Percentiles rank a stretch among this genome's conserved stretches.
phyloP scores from a whole-genome alignment of 371 early-diverging fungal genomes.

The Mycotypha africana region DNA sequence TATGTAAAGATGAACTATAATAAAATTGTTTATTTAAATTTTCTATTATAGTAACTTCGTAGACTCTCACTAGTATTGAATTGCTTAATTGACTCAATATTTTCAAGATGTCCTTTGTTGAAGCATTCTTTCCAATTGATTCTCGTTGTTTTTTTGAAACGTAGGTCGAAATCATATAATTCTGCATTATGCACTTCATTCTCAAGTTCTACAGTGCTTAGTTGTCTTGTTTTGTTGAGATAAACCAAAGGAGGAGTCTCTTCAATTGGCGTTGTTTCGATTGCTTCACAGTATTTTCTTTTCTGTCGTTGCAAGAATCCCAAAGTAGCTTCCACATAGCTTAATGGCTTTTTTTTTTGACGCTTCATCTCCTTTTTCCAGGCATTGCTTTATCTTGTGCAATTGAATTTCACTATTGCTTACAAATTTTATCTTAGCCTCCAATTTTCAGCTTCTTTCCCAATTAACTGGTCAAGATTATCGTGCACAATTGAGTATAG shows the following conservation, averaged over 20 bases:
- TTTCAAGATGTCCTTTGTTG: constrained; percentile 8
- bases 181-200: constrained; percentile 7
- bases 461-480: constrained; percentile 11
- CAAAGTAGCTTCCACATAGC: constrained; percentile 12
- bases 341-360: constrained; percentile 11
- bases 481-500: constrained; percentile 10
- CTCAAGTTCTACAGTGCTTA: constrained; percentile 4
- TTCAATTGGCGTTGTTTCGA: constrained; percentile 10
- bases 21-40: constrained; percentile 11
- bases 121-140: constrained; percentile 11
- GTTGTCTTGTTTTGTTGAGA: constrained; percentile 3
- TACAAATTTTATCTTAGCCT: constrained; percentile 10
- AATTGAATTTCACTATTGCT: constrained; percentile 13
- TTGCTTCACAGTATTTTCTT: constrained; percentile 13
- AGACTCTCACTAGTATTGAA: constrained; percentile 6
- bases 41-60: constrained; percentile 8
- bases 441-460: constrained; percentile 12
- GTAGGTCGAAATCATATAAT: constrained; percentile 8
- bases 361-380: constrained; percentile 8
- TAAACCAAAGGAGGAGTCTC: constrained; percentile 9
- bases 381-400: constrained; percentile 10
- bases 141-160: constrained; percentile 9
- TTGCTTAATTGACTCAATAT: constrained; percentile 6
- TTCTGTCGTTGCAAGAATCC: constrained; percentile 10
- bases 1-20: constrained; percentile 9